phyloP scores from a whole-genome alignment of 2,329 filamentous ascomycete genomes.

The Ceratocystis cacaofunesta region DNA sequence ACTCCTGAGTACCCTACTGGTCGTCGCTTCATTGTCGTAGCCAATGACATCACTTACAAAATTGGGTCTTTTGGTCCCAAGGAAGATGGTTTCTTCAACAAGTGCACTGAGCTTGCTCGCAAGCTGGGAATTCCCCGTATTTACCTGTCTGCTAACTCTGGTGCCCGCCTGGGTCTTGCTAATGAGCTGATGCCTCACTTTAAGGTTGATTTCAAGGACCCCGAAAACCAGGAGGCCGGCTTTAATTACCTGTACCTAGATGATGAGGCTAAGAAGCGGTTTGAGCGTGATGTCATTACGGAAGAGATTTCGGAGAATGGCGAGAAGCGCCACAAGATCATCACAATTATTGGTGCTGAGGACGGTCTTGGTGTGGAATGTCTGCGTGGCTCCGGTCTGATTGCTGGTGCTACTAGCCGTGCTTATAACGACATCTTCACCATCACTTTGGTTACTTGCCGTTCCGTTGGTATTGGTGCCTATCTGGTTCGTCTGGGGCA shows the following conservation, averaged over 20 bases:
- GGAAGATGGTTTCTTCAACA: conserved; percentile 97
- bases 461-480: conserved; percentile 97
- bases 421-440: conserved; percentile 99
- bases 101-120: conserved; percentile 91
- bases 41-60: conserved; percentile 99
- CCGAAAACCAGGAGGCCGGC: conserved; percentile 62
- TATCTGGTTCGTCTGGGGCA: conserved; percentile 97
- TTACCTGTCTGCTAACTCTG: conserved; percentile 96
- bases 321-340: conserved; percentile 85
- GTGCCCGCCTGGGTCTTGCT: conserved; percentile 90
- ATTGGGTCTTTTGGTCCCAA: conserved; percentile 94
- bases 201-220: conserved; percentile 91
- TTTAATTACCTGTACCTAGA: conserved; percentile 97
- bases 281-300: conserved; percentile 61
- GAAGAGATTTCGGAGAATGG: conserved; percentile 75
- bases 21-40: conserved; percentile 84
- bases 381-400: conserved; percentile 89
- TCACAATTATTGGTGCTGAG: conserved; percentile 81
- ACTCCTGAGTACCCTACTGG: conserved; percentile 92
- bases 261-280: conserved; percentile 69
- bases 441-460: conserved; percentile 89
- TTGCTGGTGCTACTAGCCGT: conserved; percentile 89
- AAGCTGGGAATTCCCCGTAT: conserved; percentile 92
- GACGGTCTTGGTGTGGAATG: conserved; percentile 97
- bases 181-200: conserved; percentile 96